Percentiles rank a stretch among this genome's conserved stretches.
Conservation (phyloP, 1,284 basidiomycete species). For the Coniophora puteana region DNA sequence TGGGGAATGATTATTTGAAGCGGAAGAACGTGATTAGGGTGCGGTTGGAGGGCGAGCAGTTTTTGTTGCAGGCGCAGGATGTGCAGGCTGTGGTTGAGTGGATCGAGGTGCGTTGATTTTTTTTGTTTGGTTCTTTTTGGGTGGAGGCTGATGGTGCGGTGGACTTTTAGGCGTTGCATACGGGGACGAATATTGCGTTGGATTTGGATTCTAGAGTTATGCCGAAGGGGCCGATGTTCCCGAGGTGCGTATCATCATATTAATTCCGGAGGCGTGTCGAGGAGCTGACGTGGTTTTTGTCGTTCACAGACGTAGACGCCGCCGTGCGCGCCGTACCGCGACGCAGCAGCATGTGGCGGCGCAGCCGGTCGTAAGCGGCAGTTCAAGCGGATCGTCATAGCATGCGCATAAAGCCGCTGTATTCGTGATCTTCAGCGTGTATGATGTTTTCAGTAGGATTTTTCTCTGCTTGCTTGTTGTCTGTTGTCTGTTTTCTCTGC, state of each 20-base stretch:
- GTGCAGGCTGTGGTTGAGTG: constrained; percentile 88
- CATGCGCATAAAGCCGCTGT: too few relatives aligned
- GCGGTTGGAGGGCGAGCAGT: constrained; percentile 93
- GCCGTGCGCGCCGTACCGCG: constrained; percentile 29
- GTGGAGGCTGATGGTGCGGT: constrained; percentile 11
- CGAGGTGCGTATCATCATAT: constrained; percentile 57
- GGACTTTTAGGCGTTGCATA: constrained; percentile 71
- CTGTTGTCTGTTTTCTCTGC: too few relatives aligned
- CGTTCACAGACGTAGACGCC: constrained; percentile 34
- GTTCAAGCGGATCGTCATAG: too few relatives aligned
- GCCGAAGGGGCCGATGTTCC: constrained; percentile 82
- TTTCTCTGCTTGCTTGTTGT: too few relatives aligned
- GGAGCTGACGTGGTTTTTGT: too few relatives aligned
- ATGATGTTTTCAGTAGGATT: too few relatives aligned
- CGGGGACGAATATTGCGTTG: constrained; percentile 88
- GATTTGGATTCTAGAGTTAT: constrained; percentile 90
- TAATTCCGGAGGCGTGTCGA: constrained; percentile 1
- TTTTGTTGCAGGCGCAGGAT: constrained; percentile 87
- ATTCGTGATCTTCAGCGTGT: too few relatives aligned
- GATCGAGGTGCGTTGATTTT: constrained; percentile 76
- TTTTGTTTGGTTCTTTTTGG: constrained; percentile 8
- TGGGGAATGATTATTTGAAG: constrained; percentile 95
- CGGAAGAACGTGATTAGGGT: constrained; percentile 94
- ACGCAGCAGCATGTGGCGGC: too few relatives aligned
- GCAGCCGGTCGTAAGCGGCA: too few relatives aligned